Base-by-base conservation (phyloP, 1,139 yeast genomes). In the Candida glucosophila region DNA sequence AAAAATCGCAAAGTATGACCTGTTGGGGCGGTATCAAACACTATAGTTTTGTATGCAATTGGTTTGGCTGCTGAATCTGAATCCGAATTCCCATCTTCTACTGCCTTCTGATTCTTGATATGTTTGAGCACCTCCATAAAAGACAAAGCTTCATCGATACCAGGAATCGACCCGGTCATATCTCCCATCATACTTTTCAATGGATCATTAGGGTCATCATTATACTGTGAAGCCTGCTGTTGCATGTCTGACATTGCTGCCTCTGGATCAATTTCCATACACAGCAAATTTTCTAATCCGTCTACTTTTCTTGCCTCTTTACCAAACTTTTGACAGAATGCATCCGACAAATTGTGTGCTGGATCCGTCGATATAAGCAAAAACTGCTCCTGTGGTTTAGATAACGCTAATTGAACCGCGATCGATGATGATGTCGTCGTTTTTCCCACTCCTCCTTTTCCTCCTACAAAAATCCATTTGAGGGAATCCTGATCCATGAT, bases 381-480 rank as follows among this genome's bases (percentile, higher is more conserved):
- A 39, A 86, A 93, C 43, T 81, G 77, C 39, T 83, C 88, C 16
- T 72, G 51, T 27, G 92, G 90, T 48, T 83, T 78, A 30, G 82
- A 76, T 32, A 85, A 60, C 3, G 92, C 90, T 47, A 80, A 62
- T 56, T 90, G 97, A 33, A 88, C 82, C 15, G 98, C 95, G 40
- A 90, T 71, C 13, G 97, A 86, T 26, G 95, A 88, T 1, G 97
- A 88, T 3, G 96, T 83, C 22, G 98, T 90, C 40, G 98, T 90
- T 54, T 90, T 90, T 41, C 98, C 98, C 20, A 90, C 98, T 56
- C 98, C 98, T 51, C 98, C 98, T 64, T 90, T 90, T 43, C 98
- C 98, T 35, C 98, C 98, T 22, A 88, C 97, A 48, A 90, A 90
- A 39, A 90, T 81, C 98, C 98, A 90, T 47, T 82, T 82, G 45